phyloP scores from a whole-genome alignment of 176 grass and related monocot genomes.

The Musa schizocarpa region DNA sequence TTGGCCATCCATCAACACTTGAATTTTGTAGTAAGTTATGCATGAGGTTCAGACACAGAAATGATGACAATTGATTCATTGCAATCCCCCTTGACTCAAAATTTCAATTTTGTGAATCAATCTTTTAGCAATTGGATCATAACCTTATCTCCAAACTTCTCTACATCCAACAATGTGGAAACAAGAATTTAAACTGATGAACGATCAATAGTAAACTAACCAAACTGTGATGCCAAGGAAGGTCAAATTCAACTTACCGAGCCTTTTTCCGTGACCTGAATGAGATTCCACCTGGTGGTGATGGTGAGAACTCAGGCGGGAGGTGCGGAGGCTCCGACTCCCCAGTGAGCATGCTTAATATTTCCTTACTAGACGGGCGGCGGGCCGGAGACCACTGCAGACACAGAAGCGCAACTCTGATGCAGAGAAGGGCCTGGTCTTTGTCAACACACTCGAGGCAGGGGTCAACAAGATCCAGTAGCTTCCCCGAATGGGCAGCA shows the following conservation, averaged over 20 bases:
- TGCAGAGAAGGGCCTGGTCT: constrained; percentile 71
- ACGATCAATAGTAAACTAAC: constrained; percentile 19
- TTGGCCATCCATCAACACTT: neutral
- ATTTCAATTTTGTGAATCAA: neutral
- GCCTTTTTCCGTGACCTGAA: constrained; percentile 61
- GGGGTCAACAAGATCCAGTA: constrained; percentile 82
- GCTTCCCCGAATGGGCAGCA: constrained; percentile 54
- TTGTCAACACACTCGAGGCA: constrained; percentile 47
- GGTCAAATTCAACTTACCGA: constrained; percentile 40
- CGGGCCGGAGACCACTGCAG: constrained; percentile 64
- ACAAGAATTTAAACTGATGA: neutral
- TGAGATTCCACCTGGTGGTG: constrained; percentile 55
- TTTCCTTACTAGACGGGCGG: constrained; percentile 59
- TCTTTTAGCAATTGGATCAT: neutral
- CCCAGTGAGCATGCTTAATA: constrained; percentile 58
- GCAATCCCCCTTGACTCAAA: neutral
- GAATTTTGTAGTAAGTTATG: neutral
- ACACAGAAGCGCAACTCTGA: constrained; percentile 77
- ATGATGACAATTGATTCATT: neutral
- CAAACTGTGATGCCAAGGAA: constrained; percentile 6
- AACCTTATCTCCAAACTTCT: neutral
- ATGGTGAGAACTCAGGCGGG: constrained; percentile 76
- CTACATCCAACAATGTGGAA: neutral
- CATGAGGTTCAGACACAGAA: neutral
- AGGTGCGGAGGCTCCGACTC: constrained; percentile 61